Percentiles rank a stretch among this genome's conserved stretches.
These are phyloP conservation scores for Botrytis hyacinthi DNA, from an alignment of 2,329 filamentous ascomycete species.

Conservation along the genomic window DNA sequence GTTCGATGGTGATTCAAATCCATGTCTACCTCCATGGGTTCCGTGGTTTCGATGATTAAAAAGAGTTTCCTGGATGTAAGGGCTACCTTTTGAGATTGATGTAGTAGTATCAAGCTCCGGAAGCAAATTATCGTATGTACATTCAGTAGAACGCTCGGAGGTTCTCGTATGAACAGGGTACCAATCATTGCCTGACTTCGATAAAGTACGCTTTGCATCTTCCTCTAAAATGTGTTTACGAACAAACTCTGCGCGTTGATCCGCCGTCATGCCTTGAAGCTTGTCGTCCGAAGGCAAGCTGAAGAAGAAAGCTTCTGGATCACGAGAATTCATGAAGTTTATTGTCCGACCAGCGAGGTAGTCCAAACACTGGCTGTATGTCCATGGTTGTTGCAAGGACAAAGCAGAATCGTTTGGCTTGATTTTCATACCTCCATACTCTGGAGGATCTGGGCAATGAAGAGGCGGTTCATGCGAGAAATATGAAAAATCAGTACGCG, in stretches of 20 bases:
- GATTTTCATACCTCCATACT: too few relatives aligned
- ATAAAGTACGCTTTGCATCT: not conserved
- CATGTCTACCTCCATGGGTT: not conserved
- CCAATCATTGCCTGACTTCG: not conserved
- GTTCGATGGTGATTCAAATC: not conserved
- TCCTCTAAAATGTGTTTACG: not conserved
- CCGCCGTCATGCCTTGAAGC: not conserved
- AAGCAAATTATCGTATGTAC: not conserved
- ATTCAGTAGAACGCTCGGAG: not conserved
- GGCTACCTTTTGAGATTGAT: not conserved
- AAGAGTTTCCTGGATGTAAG: not conserved
- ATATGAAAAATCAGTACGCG: not conserved
- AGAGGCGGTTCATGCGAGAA: not conserved
- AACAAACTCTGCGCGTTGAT: conserved; percentile 3
- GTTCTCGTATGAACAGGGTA: not conserved
- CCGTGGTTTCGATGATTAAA: not conserved
- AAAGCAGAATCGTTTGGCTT: not conserved
- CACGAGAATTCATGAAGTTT: not conserved
- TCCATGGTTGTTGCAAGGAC: not conserved
- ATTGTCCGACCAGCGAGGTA: not conserved
- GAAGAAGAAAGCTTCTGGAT: not conserved
- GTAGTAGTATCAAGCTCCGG: too few relatives aligned
- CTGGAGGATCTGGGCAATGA: not conserved
- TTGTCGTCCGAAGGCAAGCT: not conserved
- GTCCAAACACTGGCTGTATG: not conserved